Evolutionary conservation across 345 rosid genomes (phyloP), one percentile per base, ranked within the genome.

Genomic region (Eucalyptus polyanthemos): DNA sequence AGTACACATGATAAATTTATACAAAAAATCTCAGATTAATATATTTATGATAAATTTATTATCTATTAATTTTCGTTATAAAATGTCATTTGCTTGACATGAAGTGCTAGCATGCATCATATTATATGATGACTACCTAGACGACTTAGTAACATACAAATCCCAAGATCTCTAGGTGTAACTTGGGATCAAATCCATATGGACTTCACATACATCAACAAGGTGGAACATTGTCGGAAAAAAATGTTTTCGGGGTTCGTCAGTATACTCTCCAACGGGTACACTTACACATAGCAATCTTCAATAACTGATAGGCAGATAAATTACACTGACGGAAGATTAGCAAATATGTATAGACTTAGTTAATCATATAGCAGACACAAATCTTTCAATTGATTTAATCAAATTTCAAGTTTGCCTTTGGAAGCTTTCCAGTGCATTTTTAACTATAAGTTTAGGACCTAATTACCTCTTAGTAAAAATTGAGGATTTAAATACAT

Each of bases 51-150:
- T 50, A 16, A 51, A 51, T 51, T 51, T 3, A 51, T 0, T 2
- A 1, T 53, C 1, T 0, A 53, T 17, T 53, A 17, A 0, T 31
- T 37, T 40, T 53, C 5, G 42, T 37, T 34, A 34, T 1, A 34
- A 10, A 19, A 69, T 69, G 7, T 9, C 24, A 69, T 69, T 69
- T 69, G 80, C 42, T 69, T 3, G 13, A 69, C 24, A 69, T 69
- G 42, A 31, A 69, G 6, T 5, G 40, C 7, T 1, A 31, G 44
- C 80, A 69, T 9, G 12, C 80, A 69, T 69, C 80, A 69, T 69
- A n/a, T 69, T 17, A 11, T 6, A 69, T 11, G 13, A 31, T 40
- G 37, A 69, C 12, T 40, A 31, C 37, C 80, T 69, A 69, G 44
- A 9, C 1, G 14, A 69, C 80, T 34, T 34, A 17, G 24, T 69